Evolutionary conservation across 208 protist genomes (phyloP).

Genomic region (Entamoeba invadens): DNA sequence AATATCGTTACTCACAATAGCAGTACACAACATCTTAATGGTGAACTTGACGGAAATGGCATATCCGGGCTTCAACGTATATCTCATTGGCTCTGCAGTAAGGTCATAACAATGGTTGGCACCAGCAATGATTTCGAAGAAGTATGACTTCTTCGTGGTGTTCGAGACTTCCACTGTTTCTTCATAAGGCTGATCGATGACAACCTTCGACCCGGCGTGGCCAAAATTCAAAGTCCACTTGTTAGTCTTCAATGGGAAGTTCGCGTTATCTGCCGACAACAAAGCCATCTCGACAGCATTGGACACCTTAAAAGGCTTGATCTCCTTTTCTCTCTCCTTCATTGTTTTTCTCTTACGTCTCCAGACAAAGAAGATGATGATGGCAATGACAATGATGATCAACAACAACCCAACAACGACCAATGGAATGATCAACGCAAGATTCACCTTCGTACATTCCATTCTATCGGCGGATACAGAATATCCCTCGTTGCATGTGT

Average conservation of each 20-base stretch:
- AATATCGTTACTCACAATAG: background rate
- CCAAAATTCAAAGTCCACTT: background rate
- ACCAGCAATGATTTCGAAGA: background rate
- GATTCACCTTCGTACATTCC: background rate
- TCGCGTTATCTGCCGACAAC: background rate
- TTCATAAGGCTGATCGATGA: background rate
- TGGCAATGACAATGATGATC: background rate
- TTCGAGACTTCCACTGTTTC: background rate
- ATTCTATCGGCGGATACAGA: background rate
- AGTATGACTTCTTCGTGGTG: background rate
- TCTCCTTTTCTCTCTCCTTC: background rate
- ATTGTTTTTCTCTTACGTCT: background rate
- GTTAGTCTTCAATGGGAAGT: background rate
- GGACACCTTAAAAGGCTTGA: background rate
- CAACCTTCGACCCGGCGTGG: background rate
- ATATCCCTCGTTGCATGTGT: background rate
- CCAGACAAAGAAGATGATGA: background rate
- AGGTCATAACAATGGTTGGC: background rate
- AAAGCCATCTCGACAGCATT: background rate
- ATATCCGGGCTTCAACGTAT: background rate
- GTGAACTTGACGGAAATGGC: background rate
- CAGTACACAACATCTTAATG: background rate
- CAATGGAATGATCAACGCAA: background rate
- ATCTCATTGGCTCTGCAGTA: background rate
- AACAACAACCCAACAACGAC: background rate